Conservation (phyloP, 2,329 filamentous ascomycete genomes). For the Diaporthe amygdali region DNA sequence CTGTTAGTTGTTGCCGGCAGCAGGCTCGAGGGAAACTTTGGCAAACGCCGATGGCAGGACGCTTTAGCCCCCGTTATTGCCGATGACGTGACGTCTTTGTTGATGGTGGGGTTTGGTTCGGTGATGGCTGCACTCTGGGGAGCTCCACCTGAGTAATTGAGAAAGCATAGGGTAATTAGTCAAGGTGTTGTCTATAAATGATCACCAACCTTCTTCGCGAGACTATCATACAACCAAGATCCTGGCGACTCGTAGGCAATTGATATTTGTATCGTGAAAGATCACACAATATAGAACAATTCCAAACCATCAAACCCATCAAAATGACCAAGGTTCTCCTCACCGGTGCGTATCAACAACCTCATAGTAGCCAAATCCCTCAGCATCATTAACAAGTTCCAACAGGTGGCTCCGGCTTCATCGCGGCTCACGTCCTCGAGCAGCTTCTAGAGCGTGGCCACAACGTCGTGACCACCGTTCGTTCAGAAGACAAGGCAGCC, state of each 20-base stretch:
- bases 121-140: background rate
- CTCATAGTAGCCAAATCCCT: background rate
- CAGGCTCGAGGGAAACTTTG: background rate
- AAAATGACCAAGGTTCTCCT: constrained; percentile 53
- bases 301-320: background rate
- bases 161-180: background rate
- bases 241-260: background rate
- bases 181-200: background rate
- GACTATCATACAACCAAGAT: background rate
- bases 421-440: constrained; percentile 60
- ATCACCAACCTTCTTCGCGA: background rate
- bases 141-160: background rate
- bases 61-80: background rate
- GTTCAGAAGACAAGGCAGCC: constrained; percentile 57
- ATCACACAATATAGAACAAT: background rate
- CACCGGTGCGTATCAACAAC: constrained; percentile 41
- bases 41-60: constrained; percentile 9
- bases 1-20: background rate
- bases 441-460: constrained; percentile 57
- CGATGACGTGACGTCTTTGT: constrained; percentile 11
- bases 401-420: constrained; percentile 57
- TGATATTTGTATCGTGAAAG: background rate
- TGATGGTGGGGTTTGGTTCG: background rate
- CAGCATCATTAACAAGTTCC: background rate
- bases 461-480: constrained; percentile 61